These are phyloP conservation scores for Artemisia argyi DNA, from an alignment of 129 eudicot species.

Conservation along the genomic window DNA sequence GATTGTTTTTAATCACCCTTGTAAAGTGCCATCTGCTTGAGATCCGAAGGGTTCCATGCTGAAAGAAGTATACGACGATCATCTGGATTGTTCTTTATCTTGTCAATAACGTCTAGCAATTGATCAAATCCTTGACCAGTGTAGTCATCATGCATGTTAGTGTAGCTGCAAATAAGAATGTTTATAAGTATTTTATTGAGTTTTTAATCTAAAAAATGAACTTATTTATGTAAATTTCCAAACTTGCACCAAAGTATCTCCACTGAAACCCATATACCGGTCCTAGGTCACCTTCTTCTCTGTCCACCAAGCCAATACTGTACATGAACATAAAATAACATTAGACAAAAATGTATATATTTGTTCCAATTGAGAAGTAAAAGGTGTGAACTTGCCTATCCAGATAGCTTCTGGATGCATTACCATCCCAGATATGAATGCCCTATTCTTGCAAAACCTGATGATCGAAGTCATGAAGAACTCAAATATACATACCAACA, in stretches of 20 bases:
- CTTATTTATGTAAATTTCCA: constrained; percentile 1
- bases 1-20: too few species aligned
- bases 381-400: constrained; percentile 59
- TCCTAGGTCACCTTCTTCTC: constrained; percentile 97
- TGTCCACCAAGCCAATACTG: constrained; percentile 79
- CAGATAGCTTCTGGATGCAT: constrained; percentile 88
- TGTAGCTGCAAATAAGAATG: too few species aligned
- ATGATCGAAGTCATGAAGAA: constrained; percentile 2
- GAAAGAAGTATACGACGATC: too few species aligned
- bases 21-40: too few species aligned
- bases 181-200: background rate
- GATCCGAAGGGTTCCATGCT: too few species aligned
- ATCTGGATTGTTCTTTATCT: too few species aligned
- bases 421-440: constrained; percentile 94
- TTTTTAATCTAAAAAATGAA: background rate
- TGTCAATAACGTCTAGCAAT: too few species aligned
- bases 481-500: constrained; percentile 3
- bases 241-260: constrained; percentile 99
- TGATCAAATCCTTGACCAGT: too few species aligned
- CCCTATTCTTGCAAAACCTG: constrained; percentile 86
- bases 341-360: background rate
- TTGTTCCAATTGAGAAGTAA: background rate
- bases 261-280: constrained; percentile 97
- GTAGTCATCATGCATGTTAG: too few species aligned
- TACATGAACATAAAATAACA: constrained; percentile 3